Evolutionary conservation across 306 rosid species (phyloP).

Genomic region (Inga oerstediana): DNA sequence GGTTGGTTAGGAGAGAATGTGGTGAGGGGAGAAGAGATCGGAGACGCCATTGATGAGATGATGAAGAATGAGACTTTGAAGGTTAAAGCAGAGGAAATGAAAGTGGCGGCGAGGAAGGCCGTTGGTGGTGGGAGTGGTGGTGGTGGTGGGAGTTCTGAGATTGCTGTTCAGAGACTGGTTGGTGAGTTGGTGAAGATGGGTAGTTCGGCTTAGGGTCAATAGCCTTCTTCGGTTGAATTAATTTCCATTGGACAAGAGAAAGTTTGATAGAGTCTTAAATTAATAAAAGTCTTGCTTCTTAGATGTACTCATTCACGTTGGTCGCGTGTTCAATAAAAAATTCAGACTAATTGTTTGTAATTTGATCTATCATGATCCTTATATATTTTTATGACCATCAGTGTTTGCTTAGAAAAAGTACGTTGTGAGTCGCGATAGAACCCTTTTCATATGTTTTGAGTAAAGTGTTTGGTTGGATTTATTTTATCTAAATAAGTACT

Average conservation of each 20-base stretch:
- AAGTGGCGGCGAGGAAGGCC: conserved; percentile 42
- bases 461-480: too few species aligned
- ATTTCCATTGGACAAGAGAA: background rate
- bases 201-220: background rate
- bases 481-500: too few species aligned
- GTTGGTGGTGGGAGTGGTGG: conserved; percentile 7
- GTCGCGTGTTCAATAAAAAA: too few species aligned
- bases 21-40: conserved; percentile 60
- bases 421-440: too few species aligned
- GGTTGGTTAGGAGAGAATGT: conserved; percentile 48
- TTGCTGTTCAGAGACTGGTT: conserved; percentile 17
- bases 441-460: too few species aligned
- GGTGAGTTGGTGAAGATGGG: conserved; percentile 34
- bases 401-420: too few species aligned
- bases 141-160: conserved; percentile 50
- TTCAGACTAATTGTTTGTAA: too few species aligned
- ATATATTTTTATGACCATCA: too few species aligned
- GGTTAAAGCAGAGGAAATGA: conserved; percentile 30
- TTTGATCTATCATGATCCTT: too few species aligned
- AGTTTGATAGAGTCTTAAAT: too few species aligned
- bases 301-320: too few species aligned
- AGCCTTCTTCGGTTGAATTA: background rate
- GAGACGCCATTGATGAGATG: conserved; percentile 50
- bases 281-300: too few species aligned
- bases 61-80: conserved; percentile 45